Evolutionary conservation across 1,284 basidiomycete species (phyloP), one percentile per base, ranked within the genome.

Genomic region (Ceratobasidium sp.): DNA sequence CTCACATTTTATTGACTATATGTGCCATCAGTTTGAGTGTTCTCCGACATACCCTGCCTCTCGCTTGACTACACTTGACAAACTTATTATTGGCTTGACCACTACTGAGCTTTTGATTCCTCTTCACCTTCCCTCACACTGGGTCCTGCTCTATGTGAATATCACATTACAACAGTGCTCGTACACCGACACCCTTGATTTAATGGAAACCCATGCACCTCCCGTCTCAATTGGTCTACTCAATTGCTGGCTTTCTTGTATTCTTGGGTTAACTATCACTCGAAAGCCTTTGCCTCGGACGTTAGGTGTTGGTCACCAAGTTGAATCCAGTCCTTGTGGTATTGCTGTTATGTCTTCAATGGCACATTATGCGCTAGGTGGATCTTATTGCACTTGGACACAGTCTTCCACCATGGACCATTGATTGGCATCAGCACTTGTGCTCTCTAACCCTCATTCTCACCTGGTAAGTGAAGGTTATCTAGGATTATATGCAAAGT

Each of bases 171-270:
- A 22, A n/a, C 33, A n/a, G 27, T 65, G 51, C 33, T 65, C 63
- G 4, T 65, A 50, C n/a, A 41, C 63, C 1, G 50, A 65, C 15
- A 65, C 63, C 2, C 63, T 65, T 50, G 48, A 65, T 33, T 31
- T 53, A 3, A 8, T 33, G 2, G 27, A 31, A 1, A 41, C 45
- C 14, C 9, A 15, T 27, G 47, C 47, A 33, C 63, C 63, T 9
- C 14, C 29, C 22, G 24, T 31, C 5, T n/a, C 29, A 22, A 50
- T 65, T 65, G 19, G 24, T 17, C 22, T 36, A 2, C 7, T 64
- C 48, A 50, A 50, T 33, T 8, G 31, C 15, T 64, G 62, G 62
- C 62, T 64, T 1, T 48, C 62, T 51, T 11, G 62, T 33, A 9
- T 64, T 15, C 29, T 64, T 15, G 29, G 24, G 0, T 14, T 31